A percentile compares a stretch with the other conserved stretches of the same genome.
Conservation (phyloP, 208 protist genomes). For the Acanthamoeba divionensis region DNA sequence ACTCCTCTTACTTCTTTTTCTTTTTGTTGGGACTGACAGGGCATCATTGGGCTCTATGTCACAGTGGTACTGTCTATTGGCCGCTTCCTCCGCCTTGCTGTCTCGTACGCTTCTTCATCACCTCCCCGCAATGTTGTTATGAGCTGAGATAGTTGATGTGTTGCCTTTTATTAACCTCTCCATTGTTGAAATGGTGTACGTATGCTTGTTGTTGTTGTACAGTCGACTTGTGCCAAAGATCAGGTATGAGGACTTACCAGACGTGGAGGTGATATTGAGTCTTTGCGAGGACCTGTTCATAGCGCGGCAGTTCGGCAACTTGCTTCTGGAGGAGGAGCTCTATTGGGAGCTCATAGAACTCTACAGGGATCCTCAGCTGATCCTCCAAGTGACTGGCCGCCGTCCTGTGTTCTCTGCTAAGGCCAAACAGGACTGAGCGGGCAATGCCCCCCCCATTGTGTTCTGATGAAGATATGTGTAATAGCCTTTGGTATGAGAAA, state of each 20-base stretch:
- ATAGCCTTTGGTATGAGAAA: too few species aligned
- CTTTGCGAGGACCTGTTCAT: conserved; percentile 65
- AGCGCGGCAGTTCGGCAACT: conserved; percentile 60
- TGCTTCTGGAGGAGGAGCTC: conserved; percentile 66
- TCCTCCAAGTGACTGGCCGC: conserved; percentile 6
- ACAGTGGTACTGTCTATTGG: conserved; percentile 64
- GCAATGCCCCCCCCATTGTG: too few species aligned
- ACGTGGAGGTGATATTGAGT: background rate
- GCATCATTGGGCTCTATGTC: conserved; percentile 68
- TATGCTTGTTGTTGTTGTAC: too few species aligned
- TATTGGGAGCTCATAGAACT: conserved; percentile 69
- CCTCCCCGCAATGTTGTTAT: too few species aligned
- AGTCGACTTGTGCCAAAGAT: background rate
- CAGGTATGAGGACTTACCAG: conserved; percentile 1
- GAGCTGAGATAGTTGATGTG: too few species aligned
- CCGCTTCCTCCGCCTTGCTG: conserved; percentile 64
- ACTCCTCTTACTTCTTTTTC: too few species aligned
- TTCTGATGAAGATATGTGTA: too few species aligned
- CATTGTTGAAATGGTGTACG: too few species aligned
- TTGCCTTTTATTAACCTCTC: too few species aligned
- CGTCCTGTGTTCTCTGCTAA: background rate
- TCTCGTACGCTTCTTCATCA: too few species aligned
- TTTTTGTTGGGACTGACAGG: too few species aligned
- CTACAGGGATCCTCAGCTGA: conserved; percentile 54
- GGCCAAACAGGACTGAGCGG: background rate